Evolutionary conservation across 192 early-diverging fungal genomes (phyloP).

Genomic region (Obelidium mucronatum): DNA sequence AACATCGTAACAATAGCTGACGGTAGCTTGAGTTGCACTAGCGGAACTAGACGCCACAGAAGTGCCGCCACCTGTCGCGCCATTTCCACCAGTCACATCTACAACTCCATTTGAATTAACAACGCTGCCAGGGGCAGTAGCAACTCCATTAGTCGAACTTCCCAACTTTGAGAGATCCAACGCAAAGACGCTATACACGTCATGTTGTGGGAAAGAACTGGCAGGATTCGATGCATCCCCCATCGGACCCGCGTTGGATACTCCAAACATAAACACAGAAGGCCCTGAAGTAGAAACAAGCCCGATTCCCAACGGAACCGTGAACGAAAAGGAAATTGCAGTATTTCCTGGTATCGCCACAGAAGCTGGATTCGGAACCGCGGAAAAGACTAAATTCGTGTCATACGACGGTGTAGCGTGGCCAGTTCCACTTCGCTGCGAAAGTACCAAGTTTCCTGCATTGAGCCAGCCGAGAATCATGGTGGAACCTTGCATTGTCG

Average conservation of each 20-base stretch:
- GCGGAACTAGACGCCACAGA: conserved; percentile 45
- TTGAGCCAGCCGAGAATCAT: conserved; percentile 45
- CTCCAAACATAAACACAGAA: neutral
- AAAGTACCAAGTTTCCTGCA: conserved; percentile 8
- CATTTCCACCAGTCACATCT: too few relatives aligned
- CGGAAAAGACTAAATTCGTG: neutral
- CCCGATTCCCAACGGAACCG: neutral
- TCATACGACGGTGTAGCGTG: neutral
- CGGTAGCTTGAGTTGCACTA: too few relatives aligned
- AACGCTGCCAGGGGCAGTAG: conserved; percentile 40
- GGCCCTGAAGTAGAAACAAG: neutral
- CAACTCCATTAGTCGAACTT: neutral
- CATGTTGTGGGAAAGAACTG: conserved; percentile 15
- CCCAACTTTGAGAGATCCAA: neutral
- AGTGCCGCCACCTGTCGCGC: conserved; percentile 2
- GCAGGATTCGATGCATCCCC: conserved; percentile 12
- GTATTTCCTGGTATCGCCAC: neutral
- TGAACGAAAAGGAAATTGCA: neutral
- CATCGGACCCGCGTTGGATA: neutral
- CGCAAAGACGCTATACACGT: neutral
- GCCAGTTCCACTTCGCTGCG: conserved; percentile 3
- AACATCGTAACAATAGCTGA: too few relatives aligned
- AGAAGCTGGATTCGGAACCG: neutral
- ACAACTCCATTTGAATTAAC: conserved; percentile 51
- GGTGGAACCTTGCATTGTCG: conserved; percentile 29